Percentiles rank a stretch among this genome's conserved stretches.
Conservation (phyloP, 2,329 filamentous ascomycete species). For the Setomelanomma holmii region DNA sequence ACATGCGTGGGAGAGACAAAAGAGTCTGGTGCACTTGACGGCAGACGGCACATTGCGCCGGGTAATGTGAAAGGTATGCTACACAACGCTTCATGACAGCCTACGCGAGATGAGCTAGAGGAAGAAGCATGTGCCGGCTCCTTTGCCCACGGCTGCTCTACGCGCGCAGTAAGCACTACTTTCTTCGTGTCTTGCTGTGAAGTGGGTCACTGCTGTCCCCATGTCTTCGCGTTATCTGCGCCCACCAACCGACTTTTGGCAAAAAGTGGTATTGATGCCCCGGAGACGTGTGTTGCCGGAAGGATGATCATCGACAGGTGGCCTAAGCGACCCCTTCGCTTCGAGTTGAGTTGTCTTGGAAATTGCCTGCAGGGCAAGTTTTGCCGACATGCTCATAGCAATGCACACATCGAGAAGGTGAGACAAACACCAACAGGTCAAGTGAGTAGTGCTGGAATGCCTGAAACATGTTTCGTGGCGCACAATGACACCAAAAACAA, state of each 20-base stretch:
- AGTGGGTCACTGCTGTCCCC: too few species aligned
- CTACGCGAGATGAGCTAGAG: background rate
- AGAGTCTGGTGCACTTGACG: too few species aligned
- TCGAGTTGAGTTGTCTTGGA: background rate
- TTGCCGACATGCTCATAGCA: background rate
- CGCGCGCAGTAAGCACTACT: background rate
- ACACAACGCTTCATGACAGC: background rate
- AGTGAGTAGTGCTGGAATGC: background rate
- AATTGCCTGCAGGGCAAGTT: background rate
- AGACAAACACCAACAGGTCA: background rate
- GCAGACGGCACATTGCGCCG: background rate
- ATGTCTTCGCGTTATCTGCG: too few species aligned
- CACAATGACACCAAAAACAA: background rate
- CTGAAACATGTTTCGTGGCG: background rate
- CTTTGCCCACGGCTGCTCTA: background rate
- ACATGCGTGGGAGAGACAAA: too few species aligned
- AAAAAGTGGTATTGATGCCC: background rate
- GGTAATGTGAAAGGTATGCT: background rate
- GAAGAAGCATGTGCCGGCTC: background rate
- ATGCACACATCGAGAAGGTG: background rate
- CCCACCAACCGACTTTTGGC: too few species aligned
- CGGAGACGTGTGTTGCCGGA: conserved; percentile 1
- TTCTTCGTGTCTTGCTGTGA: background rate
- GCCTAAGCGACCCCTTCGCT: conserved; percentile 3
- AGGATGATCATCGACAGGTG: background rate